Conservation (phyloP, 139 green algal genomes). For the Micromonas pusilla region DNA sequence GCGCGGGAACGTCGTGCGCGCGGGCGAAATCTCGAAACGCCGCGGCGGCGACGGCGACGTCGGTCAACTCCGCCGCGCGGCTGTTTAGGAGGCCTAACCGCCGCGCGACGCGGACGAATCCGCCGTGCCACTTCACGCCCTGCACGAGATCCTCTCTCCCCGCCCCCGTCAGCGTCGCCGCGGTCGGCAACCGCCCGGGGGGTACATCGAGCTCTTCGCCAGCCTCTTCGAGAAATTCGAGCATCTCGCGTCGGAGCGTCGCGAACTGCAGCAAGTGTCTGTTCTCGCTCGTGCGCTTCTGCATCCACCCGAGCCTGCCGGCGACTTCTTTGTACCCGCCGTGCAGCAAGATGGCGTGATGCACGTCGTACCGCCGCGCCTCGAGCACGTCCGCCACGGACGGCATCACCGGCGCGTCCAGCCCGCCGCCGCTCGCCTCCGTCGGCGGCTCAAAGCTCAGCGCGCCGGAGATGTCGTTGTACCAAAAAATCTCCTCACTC, state of each 20-base stretch:
- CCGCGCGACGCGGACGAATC: background rate
- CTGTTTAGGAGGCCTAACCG: background rate
- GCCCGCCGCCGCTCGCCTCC: background rate
- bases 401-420: conserved; percentile 13
- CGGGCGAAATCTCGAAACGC: background rate
- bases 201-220: background rate
- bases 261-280: conserved; percentile 17
- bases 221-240: background rate
- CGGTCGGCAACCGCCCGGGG: background rate
- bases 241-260: background rate
- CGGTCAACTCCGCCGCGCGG: background rate
- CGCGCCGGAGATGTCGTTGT: conserved; percentile 16
- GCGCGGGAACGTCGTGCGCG: background rate
- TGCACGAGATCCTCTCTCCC: conserved; percentile 17
- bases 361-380: conserved; percentile 22
- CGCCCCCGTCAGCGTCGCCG: background rate
- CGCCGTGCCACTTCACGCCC: background rate
- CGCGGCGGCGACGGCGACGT: background rate
- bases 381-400: conserved; percentile 6
- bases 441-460: background rate
- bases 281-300: background rate
- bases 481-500: conserved; percentile 1
- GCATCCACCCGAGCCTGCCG: background rate
- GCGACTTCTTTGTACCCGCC: conserved; percentile 13
- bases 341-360: conserved; percentile 20